phyloP scores from a whole-genome alignment of 108 stramenopile genomes.

The Cyclotella baltica region DNA sequence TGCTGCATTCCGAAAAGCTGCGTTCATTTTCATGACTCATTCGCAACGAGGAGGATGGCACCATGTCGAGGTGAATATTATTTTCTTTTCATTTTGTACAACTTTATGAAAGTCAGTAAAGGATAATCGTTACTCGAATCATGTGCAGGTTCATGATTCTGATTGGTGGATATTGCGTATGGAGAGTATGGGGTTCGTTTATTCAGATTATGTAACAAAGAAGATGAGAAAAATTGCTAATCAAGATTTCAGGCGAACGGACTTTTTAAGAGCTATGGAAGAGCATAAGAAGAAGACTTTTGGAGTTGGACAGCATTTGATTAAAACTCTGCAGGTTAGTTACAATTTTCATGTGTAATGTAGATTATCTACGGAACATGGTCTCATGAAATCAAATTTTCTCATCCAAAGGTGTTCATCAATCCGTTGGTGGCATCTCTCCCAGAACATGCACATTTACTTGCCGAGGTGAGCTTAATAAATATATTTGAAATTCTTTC shows the following conservation, averaged over 20 bases:
- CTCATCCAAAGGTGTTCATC: constrained; percentile 43
- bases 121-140: too few species aligned
- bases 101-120: neutral
- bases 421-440: constrained; percentile 59
- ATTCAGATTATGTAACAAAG: constrained; percentile 48
- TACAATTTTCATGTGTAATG: too few species aligned
- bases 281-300: neutral
- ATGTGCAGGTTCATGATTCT: constrained; percentile 30
- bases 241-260: constrained; percentile 31
- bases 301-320: constrained; percentile 59
- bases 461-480: constrained; percentile 34
- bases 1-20: constrained; percentile 76
- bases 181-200: constrained; percentile 68
- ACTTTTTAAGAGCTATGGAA: constrained; percentile 21
- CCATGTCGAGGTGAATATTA: constrained; percentile 52
- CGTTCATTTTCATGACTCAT: constrained; percentile 75
- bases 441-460: constrained; percentile 61
- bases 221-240: constrained; percentile 38
- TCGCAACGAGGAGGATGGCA: constrained; percentile 75
- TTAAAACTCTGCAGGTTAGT: neutral
- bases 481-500: too few species aligned
- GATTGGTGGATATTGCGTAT: constrained; percentile 75
- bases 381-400: too few species aligned
- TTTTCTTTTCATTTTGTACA: neutral
- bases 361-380: too few species aligned